phyloP scores from a whole-genome alignment of 2,329 filamentous ascomycete species.

The Colletotrichum spinosum region DNA sequence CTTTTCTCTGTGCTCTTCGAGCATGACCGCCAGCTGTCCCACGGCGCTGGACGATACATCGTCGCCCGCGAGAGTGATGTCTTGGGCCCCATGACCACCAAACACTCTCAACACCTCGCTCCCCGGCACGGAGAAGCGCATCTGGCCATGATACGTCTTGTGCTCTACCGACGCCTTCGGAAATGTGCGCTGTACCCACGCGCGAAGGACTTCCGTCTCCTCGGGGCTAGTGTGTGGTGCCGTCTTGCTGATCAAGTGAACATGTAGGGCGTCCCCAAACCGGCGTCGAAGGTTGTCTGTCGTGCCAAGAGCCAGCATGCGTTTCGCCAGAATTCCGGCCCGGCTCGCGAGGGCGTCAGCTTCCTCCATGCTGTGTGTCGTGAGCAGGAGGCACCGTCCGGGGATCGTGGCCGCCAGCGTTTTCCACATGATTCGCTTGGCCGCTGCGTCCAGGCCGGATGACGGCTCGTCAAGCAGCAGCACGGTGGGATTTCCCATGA shows the following conservation, averaged over 20 bases:
- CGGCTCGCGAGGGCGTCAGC: slow-evolving; percentile 87
- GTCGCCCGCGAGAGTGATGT: slow-evolving; percentile 42
- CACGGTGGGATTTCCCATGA: slow-evolving; percentile 92
- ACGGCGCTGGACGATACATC: slow-evolving; percentile 64
- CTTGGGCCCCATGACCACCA: slow-evolving; percentile 36
- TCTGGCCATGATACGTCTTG: slow-evolving; percentile 85
- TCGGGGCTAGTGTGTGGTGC: slow-evolving; percentile 78
- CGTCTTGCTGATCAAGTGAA: slow-evolving; percentile 81
- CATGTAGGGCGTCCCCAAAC: slow-evolving; percentile 83
- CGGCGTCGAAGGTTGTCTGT: slow-evolving; percentile 77
- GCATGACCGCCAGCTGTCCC: slow-evolving; percentile 74
- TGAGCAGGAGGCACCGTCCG: slow-evolving; percentile 86
- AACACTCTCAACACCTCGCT: slow-evolving; percentile 46
- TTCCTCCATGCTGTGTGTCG: slow-evolving; percentile 96
- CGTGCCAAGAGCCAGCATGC: slow-evolving; percentile 87
- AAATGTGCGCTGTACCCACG: slow-evolving; percentile 74
- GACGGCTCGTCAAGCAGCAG: slow-evolving; percentile 90
- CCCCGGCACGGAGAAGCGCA: slow-evolving; percentile 83
- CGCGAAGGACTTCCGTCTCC: slow-evolving; percentile 74
- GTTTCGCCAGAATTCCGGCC: slow-evolving; percentile 85
- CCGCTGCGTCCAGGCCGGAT: slow-evolving; percentile 89
- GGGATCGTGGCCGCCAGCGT: slow-evolving; percentile 80
- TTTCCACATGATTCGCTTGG: slow-evolving; percentile 93
- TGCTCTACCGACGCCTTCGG: slow-evolving; percentile 76
- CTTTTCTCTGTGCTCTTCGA: slow-evolving; percentile 77